These are phyloP conservation scores for Chytriomyces sp. DNA, from an alignment of 192 early-diverging fungal species.

Conservation along the genomic window DNA sequence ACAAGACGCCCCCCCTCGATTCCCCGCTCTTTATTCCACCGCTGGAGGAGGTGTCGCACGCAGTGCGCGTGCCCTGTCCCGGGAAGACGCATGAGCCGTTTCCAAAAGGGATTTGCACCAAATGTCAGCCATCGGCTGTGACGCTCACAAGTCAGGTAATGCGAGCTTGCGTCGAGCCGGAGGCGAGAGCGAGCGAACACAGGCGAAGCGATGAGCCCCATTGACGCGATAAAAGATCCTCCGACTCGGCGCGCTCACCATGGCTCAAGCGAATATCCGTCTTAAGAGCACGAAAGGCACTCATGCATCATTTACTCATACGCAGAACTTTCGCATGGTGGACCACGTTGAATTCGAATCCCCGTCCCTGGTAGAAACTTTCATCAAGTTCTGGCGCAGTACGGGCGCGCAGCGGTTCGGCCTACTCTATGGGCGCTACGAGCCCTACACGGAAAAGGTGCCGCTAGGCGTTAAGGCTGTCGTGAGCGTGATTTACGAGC, in stretches of 20 bases:
- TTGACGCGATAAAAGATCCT: too few relatives aligned
- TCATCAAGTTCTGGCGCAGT: constrained; percentile 84
- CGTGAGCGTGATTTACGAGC: constrained; percentile 92
- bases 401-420: constrained; percentile 91
- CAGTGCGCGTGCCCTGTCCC: constrained; percentile 79
- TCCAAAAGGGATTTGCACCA: constrained; percentile 95
- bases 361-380: constrained; percentile 73
- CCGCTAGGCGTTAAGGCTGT: constrained; percentile 96
- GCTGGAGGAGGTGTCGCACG: constrained; percentile 80
- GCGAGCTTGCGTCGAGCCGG: too few relatives aligned
- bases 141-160: constrained; percentile 81
- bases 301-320: background rate
- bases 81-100: constrained; percentile 79
- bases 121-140: constrained; percentile 94
- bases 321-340: constrained; percentile 86
- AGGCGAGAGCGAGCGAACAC: too few relatives aligned
- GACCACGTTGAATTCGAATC: constrained; percentile 96
- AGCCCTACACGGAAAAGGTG: constrained; percentile 80
- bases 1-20: constrained; percentile 58
- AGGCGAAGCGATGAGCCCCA: background rate
- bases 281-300: too few relatives aligned
- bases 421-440: constrained; percentile 91
- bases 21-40: constrained; percentile 64
- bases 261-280: too few relatives aligned
- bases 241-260: too few relatives aligned